These are phyloP conservation scores for Climacium dendroides DNA, from an alignment of 225 moss, liverwort and hornwort genomes.

Conservation along the genomic window DNA sequence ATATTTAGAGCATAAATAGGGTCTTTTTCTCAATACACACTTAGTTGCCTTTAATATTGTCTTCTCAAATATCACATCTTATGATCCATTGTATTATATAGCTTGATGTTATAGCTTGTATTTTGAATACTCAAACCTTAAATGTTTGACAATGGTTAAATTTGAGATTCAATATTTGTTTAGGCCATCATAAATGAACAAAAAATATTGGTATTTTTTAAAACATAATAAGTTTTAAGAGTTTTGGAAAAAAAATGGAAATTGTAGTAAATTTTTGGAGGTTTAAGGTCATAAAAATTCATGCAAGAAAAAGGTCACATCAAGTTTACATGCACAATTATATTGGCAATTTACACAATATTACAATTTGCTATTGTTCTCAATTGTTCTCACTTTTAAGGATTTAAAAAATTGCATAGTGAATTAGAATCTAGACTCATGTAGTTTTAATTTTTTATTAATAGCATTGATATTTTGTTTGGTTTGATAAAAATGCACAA, in stretches of 20 bases:
- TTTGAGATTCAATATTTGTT: not conserved
- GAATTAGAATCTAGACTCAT: rapidly evolving
- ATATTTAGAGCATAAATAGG: not conserved
- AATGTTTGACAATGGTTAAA: not conserved
- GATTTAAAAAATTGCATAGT: not conserved
- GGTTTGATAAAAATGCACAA: not conserved
- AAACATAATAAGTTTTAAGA: not conserved
- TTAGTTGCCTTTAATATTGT: not conserved
- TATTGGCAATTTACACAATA: not conserved
- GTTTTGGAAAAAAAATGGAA: not conserved
- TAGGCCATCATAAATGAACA: not conserved
- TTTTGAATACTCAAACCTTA: not conserved
- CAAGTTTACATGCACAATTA: not conserved
- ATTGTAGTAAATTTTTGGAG: not conserved
- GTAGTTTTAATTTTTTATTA: rapidly evolving
- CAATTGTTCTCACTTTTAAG: not conserved
- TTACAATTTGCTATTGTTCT: not conserved
- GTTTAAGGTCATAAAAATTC: not conserved
- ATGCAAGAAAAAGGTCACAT: not conserved
- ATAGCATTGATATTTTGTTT: not conserved
- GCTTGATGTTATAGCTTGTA: not conserved
- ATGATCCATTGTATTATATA: not conserved
- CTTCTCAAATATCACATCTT: not conserved
- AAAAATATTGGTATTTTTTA: not conserved
- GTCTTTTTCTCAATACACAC: rapidly evolving